A percentile compares a stretch with the other conserved stretches of the same genome.
Evolutionary conservation across 345 rosid genomes (phyloP).

Genomic region (Eucalyptus tenuipes): DNA sequence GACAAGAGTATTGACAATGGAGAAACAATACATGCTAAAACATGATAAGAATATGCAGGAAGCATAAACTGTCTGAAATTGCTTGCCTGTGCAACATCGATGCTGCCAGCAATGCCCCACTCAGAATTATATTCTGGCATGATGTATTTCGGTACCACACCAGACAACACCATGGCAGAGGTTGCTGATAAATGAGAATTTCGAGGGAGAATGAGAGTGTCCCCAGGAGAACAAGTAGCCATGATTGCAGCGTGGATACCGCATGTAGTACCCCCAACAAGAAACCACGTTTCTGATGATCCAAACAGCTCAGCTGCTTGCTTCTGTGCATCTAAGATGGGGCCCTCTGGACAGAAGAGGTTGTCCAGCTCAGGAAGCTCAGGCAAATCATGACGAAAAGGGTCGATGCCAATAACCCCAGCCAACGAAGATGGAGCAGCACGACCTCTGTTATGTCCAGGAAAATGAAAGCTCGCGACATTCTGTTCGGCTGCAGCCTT

Average conservation of each 20-base stretch:
- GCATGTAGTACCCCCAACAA: constrained; percentile 57
- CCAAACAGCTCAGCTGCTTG: constrained; percentile 45
- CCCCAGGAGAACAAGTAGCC: constrained; percentile 54
- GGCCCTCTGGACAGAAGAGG: constrained; percentile 44
- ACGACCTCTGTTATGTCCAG: constrained; percentile 56
- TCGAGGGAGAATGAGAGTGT: constrained; percentile 43
- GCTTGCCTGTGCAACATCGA: constrained; percentile 24
- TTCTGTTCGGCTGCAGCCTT: constrained; percentile 28
- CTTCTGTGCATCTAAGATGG: constrained; percentile 52
- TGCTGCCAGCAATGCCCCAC: constrained; percentile 42
- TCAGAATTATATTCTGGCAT: constrained; percentile 27
- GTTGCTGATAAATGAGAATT: constrained; percentile 44
- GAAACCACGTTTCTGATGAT: constrained; percentile 50
- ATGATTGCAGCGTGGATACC: constrained; percentile 51
- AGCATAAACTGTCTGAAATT: background rate
- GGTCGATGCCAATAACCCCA: constrained; percentile 30
- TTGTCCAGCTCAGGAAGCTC: constrained; percentile 53
- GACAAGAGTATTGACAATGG: background rate
- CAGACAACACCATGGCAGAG: constrained; percentile 45
- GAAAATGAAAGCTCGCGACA: constrained; percentile 51
- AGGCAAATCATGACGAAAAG: constrained; percentile 45
- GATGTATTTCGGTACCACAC: constrained; percentile 41
- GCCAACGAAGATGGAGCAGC: constrained; percentile 42
- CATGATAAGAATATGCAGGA: background rate
- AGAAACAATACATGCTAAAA: background rate